A percentile compares a stretch with the other conserved stretches of the same genome.
Evolutionary conservation across 768 basidiomycete genomes (phyloP).

Genomic region (Tephrocybe sp.): DNA sequence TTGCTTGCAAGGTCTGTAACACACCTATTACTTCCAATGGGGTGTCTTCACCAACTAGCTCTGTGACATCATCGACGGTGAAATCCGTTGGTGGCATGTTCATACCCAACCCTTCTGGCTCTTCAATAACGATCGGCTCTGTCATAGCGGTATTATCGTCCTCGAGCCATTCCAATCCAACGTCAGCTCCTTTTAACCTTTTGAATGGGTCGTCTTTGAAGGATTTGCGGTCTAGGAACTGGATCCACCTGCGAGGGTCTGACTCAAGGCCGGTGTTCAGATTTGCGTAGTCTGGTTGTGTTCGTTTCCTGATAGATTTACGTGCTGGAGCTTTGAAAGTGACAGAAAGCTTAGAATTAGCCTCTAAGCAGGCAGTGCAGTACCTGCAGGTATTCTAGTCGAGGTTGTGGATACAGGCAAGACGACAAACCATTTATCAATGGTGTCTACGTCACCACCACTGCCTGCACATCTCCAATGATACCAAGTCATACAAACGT

Average conservation of each 20-base stretch:
- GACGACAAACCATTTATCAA: slow-evolving; percentile 74
- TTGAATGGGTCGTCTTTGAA: slow-evolving; percentile 64
- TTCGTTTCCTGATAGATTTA: slow-evolving; percentile 76
- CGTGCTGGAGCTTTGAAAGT: slow-evolving; percentile 77
- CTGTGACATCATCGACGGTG: slow-evolving; percentile 77
- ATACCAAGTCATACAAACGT: slow-evolving; percentile 79
- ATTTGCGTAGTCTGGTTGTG: slow-evolving; percentile 76
- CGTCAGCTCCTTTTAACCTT: slow-evolving; percentile 61
- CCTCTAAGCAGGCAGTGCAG: slow-evolving; percentile 59
- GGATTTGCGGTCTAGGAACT: slow-evolving; percentile 64
- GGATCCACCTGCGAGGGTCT: slow-evolving; percentile 65
- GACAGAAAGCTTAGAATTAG: slow-evolving; percentile 59
- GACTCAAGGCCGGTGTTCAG: slow-evolving; percentile 63
- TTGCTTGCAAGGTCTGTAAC: slow-evolving; percentile 15
- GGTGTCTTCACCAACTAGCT: slow-evolving; percentile 71
- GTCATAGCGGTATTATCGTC: slow-evolving; percentile 68
- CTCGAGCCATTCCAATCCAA: slow-evolving; percentile 75
- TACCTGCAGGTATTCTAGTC: slow-evolving; percentile 47
- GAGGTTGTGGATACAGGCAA: background rate
- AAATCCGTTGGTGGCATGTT: slow-evolving; percentile 75
- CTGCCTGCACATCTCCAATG: slow-evolving; percentile 81
- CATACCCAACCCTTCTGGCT: slow-evolving; percentile 83
- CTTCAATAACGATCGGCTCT: slow-evolving; percentile 81
- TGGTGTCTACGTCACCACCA: slow-evolving; percentile 56
- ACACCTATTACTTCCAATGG: slow-evolving; percentile 91